phyloP scores from a whole-genome alignment of 257 asterid species.

The Ilex asprella region DNA sequence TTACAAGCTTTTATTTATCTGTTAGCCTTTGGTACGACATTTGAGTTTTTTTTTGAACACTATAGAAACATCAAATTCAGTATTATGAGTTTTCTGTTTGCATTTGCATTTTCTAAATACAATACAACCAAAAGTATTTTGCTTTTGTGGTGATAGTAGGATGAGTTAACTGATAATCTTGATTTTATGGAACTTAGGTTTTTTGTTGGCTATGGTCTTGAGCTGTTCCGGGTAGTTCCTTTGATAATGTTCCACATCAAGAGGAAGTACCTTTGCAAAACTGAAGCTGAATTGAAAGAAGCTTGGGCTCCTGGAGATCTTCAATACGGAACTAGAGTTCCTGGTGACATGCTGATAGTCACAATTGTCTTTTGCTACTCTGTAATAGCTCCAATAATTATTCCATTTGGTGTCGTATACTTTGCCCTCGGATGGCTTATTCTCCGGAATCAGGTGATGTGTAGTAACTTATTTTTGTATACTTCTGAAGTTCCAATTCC shows the following conservation, averaged over 20 bases:
- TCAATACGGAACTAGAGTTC: constrained; percentile 67
- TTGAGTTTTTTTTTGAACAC: too few relatives aligned
- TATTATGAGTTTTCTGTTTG: too few relatives aligned
- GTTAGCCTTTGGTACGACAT: too few relatives aligned
- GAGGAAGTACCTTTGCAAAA: constrained; percentile 77
- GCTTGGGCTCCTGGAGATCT: constrained; percentile 97
- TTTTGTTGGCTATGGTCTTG: constrained; percentile 93
- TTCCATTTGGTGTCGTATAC: constrained; percentile 76
- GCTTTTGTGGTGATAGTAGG: too few relatives aligned
- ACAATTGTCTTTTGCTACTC: constrained; percentile 79
- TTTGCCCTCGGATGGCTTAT: constrained; percentile 92
- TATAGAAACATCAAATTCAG: too few relatives aligned
- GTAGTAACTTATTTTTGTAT: background rate
- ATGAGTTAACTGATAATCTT: too few relatives aligned
- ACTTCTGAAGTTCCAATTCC: too few relatives aligned
- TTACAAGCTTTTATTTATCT: too few relatives aligned
- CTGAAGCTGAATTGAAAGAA: constrained; percentile 67
- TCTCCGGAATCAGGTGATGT: constrained; percentile 82
- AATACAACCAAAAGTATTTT: too few relatives aligned
- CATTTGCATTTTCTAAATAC: too few relatives aligned
- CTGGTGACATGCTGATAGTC: constrained; percentile 63
- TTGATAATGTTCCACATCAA: constrained; percentile 64
- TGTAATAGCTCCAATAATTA: constrained; percentile 70
- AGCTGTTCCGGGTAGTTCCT: constrained; percentile 76
- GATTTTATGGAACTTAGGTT: constrained; percentile 42